Conservation (phyloP, 2,329 filamentous ascomycete species). For the Ceratocystis ficicola region DNA sequence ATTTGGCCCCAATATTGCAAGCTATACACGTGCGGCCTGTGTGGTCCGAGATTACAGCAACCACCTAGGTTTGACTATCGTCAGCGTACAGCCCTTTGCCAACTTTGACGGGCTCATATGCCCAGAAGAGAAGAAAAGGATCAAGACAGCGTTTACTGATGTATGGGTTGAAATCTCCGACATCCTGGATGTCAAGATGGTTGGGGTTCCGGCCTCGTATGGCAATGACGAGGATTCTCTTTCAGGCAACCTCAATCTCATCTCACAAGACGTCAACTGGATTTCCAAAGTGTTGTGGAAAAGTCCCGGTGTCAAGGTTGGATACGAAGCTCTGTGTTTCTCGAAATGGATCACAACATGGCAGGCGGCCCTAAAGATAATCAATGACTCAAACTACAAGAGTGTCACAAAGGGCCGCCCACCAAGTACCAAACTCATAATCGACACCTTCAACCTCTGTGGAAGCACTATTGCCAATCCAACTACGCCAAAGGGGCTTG, state of each 20-base stretch:
- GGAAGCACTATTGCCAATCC: constrained; percentile 19
- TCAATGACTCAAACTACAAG: constrained; percentile 16
- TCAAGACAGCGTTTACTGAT: constrained; percentile 17
- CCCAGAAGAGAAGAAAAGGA: constrained; percentile 7
- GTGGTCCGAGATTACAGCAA: constrained; percentile 17
- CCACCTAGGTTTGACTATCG: constrained; percentile 20
- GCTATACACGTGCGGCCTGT: constrained; percentile 13
- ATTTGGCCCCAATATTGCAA: background rate
- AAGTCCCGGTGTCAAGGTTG: constrained; percentile 21
- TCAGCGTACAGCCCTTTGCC: constrained; percentile 25
- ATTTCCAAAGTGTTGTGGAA: constrained; percentile 15
- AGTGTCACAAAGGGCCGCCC: background rate
- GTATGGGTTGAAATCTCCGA: constrained; percentile 23
- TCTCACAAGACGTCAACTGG: constrained; percentile 16
- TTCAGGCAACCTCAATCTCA: constrained; percentile 13
- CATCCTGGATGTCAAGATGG: constrained; percentile 22
- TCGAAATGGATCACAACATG: constrained; percentile 20
- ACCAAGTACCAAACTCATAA: constrained; percentile 24
- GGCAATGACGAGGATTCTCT: constrained; percentile 11
- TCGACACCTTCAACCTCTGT: constrained; percentile 28
- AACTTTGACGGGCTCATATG: constrained; percentile 23
- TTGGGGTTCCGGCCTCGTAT: constrained; percentile 24
- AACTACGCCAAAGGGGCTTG: background rate
- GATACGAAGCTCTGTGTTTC: constrained; percentile 25
- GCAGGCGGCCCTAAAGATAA: constrained; percentile 22